Percentiles rank a stretch among this genome's conserved stretches.
Conservation (phyloP, 1,139 yeast genomes). For the Nakaseomyces nivariensis region DNA sequence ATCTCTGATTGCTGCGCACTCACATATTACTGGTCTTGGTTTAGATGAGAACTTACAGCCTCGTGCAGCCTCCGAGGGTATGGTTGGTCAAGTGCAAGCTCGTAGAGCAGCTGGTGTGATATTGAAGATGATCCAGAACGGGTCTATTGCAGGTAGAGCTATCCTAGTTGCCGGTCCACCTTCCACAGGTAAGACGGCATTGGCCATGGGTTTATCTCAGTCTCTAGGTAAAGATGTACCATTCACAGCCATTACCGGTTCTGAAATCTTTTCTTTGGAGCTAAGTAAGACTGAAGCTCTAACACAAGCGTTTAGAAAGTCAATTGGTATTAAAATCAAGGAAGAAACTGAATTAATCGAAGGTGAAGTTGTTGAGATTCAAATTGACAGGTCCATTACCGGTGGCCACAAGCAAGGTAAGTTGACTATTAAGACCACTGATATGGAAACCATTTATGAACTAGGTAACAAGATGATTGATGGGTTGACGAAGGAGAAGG, state of each 20-base stretch:
- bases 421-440: conserved; percentile 93
- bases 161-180: conserved; percentile 97
- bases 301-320: conserved; percentile 90
- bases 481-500: conserved; percentile 87
- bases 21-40: conserved; percentile 93
- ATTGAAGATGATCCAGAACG: conserved; percentile 84
- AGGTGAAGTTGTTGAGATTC: conserved; percentile 98
- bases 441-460: conserved; percentile 98
- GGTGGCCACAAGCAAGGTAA: conserved; percentile 99
- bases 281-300: conserved; percentile 90
- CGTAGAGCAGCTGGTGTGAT: conserved; percentile 94
- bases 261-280: conserved; percentile 86
- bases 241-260: conserved; percentile 88
- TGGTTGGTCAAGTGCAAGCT: conserved; percentile 95
- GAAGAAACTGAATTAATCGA: conserved; percentile 96
- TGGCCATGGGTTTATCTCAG: conserved; percentile 95
- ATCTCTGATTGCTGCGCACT: conserved; percentile 86
- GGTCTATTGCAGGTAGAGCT: conserved; percentile 94
- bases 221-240: conserved; percentile 87
- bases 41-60: conserved; percentile 86
- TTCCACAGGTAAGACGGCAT: conserved; percentile 96
- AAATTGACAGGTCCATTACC: conserved; percentile 89
- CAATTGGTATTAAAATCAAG: conserved; percentile 89
- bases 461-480: conserved; percentile 97
- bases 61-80: conserved; percentile 70